phyloP scores from a whole-genome alignment of 176 grass and related monocot species.

The Dendrocalamus sinicus region DNA sequence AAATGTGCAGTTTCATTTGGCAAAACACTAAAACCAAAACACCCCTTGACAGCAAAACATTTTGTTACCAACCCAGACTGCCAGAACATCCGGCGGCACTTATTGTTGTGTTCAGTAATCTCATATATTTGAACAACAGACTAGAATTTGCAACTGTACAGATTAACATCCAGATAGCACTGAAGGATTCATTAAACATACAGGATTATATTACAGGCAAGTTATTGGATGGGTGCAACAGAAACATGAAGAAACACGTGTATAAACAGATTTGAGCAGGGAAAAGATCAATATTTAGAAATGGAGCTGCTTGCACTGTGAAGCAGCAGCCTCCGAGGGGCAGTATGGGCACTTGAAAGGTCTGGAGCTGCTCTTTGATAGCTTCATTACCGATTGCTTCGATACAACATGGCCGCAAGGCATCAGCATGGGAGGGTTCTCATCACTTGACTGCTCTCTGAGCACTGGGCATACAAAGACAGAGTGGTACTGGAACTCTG shows the following conservation, averaged over 20 bases:
- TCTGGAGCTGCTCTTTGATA: slow-evolving; percentile 84
- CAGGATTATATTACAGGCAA: slow-evolving; percentile 54
- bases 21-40: not conserved
- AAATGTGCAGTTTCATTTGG: not conserved
- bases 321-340: slow-evolving; percentile 59
- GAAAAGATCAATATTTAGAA: slow-evolving; percentile 59
- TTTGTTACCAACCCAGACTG: not conserved
- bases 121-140: not conserved
- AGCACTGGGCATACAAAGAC: slow-evolving; percentile 93
- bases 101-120: not conserved
- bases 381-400: slow-evolving; percentile 78
- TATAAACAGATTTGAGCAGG: slow-evolving; percentile 30
- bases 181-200: slow-evolving; percentile 19
- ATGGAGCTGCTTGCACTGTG: slow-evolving; percentile 82
- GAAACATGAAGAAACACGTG: slow-evolving; percentile 23
- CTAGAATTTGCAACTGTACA: slow-evolving; percentile 43
- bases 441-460: slow-evolving; percentile 74
- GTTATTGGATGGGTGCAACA: slow-evolving; percentile 34
- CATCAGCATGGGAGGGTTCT: slow-evolving; percentile 97
- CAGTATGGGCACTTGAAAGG: slow-evolving; percentile 95
- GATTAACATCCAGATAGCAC: slow-evolving; percentile 40
- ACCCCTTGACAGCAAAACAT: not conserved
- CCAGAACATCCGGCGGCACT: not conserved
- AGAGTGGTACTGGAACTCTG: slow-evolving; percentile 83
- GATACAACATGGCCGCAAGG: slow-evolving; percentile 86